Base-by-base conservation (phyloP, 2,329 filamentous ascomycete genomes). In the Epichloe gansuensis region DNA sequence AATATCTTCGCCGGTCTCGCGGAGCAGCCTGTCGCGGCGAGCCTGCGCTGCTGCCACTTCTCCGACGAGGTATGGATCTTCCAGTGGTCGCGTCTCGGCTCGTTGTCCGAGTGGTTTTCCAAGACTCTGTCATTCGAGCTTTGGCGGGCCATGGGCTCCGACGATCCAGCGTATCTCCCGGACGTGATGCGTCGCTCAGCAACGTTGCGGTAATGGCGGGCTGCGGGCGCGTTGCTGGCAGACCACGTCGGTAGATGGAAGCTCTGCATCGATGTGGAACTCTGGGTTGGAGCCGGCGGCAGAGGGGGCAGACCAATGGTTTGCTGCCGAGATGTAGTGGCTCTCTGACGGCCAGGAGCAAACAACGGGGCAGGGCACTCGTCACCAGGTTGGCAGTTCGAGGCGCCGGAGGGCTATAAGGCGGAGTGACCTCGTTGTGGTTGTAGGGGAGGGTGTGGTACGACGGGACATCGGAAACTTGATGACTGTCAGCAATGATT, bases 61-160 rank as follows among this genome's bases (percentile, higher is more conserved):
- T 37, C 83, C 83, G 2, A 86, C 83, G 9, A 86, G 69, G 53
- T 82, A 75, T 0, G 82, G 83, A 58, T 86, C 83, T 65, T 87
- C 83, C 17, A 83, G 71, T 3, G 80, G 81, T 6, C 75, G 71
- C 64, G 64, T 47, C 23, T 53, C 53, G 9, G 15, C 12, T 31
- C 15, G 21, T 12, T 44, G 5, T 43, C 51, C 4, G 45, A 4
- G 5, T 44, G 52, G 35, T 49, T 21, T 1, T 56, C 50, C 15
- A 43, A 3, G 5, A 12, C 11, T 15, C 53, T 46, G 15, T 54
- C 52, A 9, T 28, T 52, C 8, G 38, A 35, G 35, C 31, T 54
- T n/a, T 52, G 50, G n/a, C 60, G 59, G 46, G 58, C 41, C 57
- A 60, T 44, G 54, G 58, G 54, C 60, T 58, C 58, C 50, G 65